phyloP scores from a whole-genome alignment of 148 eudicot species.

The Rhododendron ferrugineum region DNA sequence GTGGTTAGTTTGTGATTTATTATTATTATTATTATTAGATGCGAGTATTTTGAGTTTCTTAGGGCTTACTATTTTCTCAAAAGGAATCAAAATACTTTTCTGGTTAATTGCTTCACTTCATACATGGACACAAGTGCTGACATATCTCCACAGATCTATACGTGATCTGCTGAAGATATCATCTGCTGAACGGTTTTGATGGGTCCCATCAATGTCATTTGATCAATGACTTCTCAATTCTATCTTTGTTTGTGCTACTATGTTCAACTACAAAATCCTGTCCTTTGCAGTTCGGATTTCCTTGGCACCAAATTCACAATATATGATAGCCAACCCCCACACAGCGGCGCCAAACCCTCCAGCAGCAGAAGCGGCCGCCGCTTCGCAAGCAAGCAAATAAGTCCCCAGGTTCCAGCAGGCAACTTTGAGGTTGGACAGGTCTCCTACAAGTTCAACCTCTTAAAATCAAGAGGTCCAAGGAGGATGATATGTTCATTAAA shows the following conservation, averaged over 20 bases:
- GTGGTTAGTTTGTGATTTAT: not conserved
- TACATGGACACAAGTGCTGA: not conserved
- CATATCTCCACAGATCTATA: not conserved
- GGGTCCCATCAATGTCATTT: not conserved
- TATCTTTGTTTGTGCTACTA: not conserved
- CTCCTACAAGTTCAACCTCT: slow-evolving; percentile 86
- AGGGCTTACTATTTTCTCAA: not conserved
- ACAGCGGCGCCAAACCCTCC: slow-evolving; percentile 69
- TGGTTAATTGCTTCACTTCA: not conserved
- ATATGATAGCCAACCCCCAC: slow-evolving; percentile 86
- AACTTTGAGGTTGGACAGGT: slow-evolving; percentile 79
- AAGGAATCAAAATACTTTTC: not conserved
- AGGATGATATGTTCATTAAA: slow-evolving; percentile 74
- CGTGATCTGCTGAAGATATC: not conserved
- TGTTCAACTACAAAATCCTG: not conserved
- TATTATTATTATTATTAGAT: not conserved
- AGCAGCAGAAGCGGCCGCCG: slow-evolving; percentile 73
- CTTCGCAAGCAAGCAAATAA: slow-evolving; percentile 81
- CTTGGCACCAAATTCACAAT: slow-evolving; percentile 94
- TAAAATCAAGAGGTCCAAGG: slow-evolving; percentile 93
- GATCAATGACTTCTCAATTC: not conserved
- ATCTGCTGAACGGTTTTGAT: not conserved
- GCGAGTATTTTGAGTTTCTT: not conserved
- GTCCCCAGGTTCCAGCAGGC: slow-evolving; percentile 91
- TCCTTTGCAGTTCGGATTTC: slow-evolving; percentile 74